Evolutionary conservation across 164 flowering plant genomes (phyloP), one percentile per base, ranked within the genome.

Genomic region (Warburgia ugandensis): DNA sequence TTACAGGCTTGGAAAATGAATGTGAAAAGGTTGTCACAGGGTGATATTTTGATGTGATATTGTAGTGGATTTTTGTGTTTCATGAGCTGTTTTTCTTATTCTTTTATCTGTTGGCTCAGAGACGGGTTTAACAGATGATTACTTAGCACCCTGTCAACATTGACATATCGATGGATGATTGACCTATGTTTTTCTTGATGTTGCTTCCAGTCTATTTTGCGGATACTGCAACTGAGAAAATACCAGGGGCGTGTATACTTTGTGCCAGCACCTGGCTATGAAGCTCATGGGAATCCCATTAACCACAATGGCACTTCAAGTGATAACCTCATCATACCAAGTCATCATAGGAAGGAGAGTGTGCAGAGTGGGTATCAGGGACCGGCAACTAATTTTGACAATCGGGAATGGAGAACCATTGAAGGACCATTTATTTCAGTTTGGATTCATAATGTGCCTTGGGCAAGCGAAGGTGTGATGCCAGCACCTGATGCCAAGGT

Each of bases 371-470:
- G 85, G 45, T 89, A 86, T 51, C 69, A 36, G n/a, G 92, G 91
- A 49, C 82, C 92, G 45, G 23, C 49, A 37, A 17, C 65, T 37
- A 60, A 62, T 54, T 55, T 63, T 28, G 75, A 76, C 48, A 56
- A 64, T 45, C 55, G 58, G 47, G 72, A 77, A 2, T 92, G 99
- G 99, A 75, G 87, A 58, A 69, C 73, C 31, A 64, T 86, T 55
- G 55, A 69, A 38, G 97, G 99, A 32, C 99, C 99, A 16, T 94
- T 94, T 72, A 63, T 94, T 69, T 86, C 90, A 21, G 65, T 89
- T 52, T 94, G 97, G 97, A 90, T 94, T 62, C 99, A 86, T 45
- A 94, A 94, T 71, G 99, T 94, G 22, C 92, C 96, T 32, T 92
- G 97, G 99, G 96, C 79, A 5, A 64, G 62, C 70, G 92, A 86